Evolutionary conservation across 2,329 filamentous ascomycete species (phyloP), one percentile per base, ranked within the genome.

Genomic region (Botrytis pseudocinerea): DNA sequence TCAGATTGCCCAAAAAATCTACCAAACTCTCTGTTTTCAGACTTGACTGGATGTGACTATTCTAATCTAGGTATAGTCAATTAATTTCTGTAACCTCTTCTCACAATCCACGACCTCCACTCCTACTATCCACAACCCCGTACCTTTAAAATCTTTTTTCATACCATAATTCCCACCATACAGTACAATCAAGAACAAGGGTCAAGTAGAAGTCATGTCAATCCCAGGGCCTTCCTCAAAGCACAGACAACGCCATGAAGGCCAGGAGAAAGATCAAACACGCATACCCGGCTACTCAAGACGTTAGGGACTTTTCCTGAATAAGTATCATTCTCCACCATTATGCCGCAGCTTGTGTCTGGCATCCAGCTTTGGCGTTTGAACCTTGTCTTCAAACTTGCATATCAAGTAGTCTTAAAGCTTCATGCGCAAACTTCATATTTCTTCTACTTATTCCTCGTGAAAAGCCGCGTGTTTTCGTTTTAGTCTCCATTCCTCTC

Each of bases 311-410:
- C 76, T 75, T 76, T 74, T 51, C 75, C 69, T 60, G 61, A 75
- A 74, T 35, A 64, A 73, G 63, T 63, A 68, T 57, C 38, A 69
- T 75, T 75, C 76, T 72, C 77, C 76, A 77, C 77, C 73, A 66
- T 76, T 54, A 76, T 79, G 78, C 73, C 75, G 78, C 78, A 78
- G 64, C 72, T 59, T 70, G 46, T 76, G 78, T 79, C 78, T 79
- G 76, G 77, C 71, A 76, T 76, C 48, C 69, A 64, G 71, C 69
- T 72, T 76, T 73, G 74, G 74, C 73, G 78, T 79, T 78, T 78
- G 73, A 75, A 72, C 76, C 75, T 74, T 64, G 74, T 70, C 69
- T 61, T 76, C 69, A 66, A 70, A 75, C 76, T 70, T 72, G 71
- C 77, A 76, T 77, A 74, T 42, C 75, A 78, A 76, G 73, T 63